Conservation (phyloP, 306 rosid species). For the Gastrolobium villosum region DNA sequence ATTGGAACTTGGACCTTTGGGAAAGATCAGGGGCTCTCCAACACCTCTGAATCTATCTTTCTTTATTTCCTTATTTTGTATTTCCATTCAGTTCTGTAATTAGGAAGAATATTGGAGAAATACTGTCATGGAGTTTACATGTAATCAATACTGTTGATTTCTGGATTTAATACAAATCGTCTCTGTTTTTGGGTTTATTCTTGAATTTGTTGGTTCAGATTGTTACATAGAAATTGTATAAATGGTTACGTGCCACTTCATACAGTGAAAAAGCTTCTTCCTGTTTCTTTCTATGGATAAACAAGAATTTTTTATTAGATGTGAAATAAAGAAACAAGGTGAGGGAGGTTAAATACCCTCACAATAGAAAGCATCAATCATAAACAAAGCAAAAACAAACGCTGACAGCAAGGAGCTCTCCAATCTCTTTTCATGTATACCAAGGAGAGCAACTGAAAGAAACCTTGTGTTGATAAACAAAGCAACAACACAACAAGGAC, state of each 20-base stretch:
- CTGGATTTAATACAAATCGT: too few species aligned
- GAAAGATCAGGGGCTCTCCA: too few species aligned
- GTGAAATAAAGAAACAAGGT: background rate
- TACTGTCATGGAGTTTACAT: too few species aligned
- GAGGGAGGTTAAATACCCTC: background rate
- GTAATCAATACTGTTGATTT: too few species aligned
- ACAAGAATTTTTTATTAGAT: too few species aligned
- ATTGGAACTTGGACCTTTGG: too few species aligned
- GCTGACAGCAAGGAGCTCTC: background rate
- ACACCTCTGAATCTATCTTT: too few species aligned
- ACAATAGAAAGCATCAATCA: background rate
- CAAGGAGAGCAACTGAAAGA: background rate
- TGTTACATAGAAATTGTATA: background rate
- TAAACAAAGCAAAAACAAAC: background rate
- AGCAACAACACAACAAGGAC: slow-evolving; percentile 3
- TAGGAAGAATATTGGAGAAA: too few species aligned
- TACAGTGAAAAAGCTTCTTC: background rate
- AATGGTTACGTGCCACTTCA: background rate
- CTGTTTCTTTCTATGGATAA: background rate
- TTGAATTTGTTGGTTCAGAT: too few species aligned
- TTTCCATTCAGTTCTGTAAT: too few species aligned
- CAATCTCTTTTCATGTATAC: background rate
- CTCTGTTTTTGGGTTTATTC: too few species aligned
- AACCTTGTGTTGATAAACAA: background rate
- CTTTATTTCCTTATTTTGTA: too few species aligned